A percentile compares a stretch with the other conserved stretches of the same genome.
These are phyloP conservation scores for Cyberlindnera maritima DNA, from an alignment of 805 yeast species.

Conservation along the genomic window DNA sequence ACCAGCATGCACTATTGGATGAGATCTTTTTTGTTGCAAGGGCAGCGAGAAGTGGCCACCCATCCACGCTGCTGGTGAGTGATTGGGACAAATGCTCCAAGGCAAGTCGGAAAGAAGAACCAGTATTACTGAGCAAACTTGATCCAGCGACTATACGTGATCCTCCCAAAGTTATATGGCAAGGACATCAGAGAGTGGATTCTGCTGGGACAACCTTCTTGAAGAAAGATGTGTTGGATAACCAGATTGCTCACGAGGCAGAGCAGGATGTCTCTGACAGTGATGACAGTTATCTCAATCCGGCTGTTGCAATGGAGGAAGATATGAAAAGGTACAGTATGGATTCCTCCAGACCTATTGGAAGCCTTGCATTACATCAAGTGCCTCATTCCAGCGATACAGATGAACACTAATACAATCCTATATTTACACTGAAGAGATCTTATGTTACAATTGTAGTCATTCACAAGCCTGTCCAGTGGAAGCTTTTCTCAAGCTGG, in stretches of 20 bases:
- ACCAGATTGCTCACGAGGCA: not conserved
- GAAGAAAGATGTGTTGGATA: not conserved
- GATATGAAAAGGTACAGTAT: not conserved
- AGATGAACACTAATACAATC: no score
- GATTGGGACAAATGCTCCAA: constrained; percentile 5
- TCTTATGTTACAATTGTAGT: no score
- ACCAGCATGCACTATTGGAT: constrained; percentile 10
- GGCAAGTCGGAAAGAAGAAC: not conserved
- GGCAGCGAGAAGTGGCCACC: not conserved
- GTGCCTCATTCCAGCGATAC: no score
- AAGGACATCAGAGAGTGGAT: not conserved
- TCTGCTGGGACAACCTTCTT: not conserved
- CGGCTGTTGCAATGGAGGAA: not conserved
- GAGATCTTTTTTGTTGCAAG: constrained; percentile 18
- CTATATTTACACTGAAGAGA: no score
- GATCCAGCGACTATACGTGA: not conserved
- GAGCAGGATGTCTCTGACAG: not conserved
- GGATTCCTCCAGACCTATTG: not conserved
- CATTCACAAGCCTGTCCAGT: constrained; percentile 19
- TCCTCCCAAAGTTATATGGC: no score
- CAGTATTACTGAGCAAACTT: not conserved
- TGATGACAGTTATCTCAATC: not conserved
- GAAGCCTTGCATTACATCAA: not conserved
- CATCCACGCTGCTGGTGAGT: not conserved
- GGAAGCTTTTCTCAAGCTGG: constrained; percentile 24